Evolutionary conservation across 768 basidiomycete species (phyloP).

Genomic region (Chalciporus piperatus): DNA sequence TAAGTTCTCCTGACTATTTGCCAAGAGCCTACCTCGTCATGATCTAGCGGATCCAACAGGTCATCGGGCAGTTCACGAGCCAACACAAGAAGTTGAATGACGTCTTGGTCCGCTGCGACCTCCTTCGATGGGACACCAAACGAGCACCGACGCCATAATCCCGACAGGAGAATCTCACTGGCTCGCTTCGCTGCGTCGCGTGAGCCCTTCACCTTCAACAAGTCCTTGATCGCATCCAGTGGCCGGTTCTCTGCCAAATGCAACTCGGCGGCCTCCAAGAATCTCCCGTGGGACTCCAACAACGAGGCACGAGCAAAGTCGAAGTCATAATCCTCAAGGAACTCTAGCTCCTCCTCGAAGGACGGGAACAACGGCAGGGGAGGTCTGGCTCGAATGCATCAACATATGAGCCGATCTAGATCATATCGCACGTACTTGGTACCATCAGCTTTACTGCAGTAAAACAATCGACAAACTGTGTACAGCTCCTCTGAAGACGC

Average conservation of each 20-base stretch:
- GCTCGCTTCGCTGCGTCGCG: slow-evolving; percentile 34
- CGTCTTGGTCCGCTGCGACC: background rate
- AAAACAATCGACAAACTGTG: slow-evolving; percentile 45
- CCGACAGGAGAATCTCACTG: slow-evolving; percentile 37
- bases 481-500: slow-evolving; percentile 37
- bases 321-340: slow-evolving; percentile 52
- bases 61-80: slow-evolving; percentile 13
- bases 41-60: slow-evolving; percentile 2
- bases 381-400: slow-evolving; percentile 34
- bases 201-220: slow-evolving; percentile 36
- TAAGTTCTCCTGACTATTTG: background rate
- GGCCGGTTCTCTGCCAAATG: slow-evolving; percentile 47
- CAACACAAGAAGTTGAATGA: slow-evolving; percentile 26
- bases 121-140: slow-evolving; percentile 32
- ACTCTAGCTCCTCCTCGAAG: slow-evolving; percentile 53
- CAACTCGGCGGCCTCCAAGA: slow-evolving; percentile 50
- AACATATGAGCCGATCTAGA: background rate
- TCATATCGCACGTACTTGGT: slow-evolving; percentile 14
- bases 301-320: slow-evolving; percentile 47
- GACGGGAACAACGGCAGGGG: slow-evolving; percentile 48
- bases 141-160: slow-evolving; percentile 45
- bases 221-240: slow-evolving; percentile 44
- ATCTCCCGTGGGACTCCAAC: slow-evolving; percentile 41
- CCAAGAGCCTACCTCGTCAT: slow-evolving; percentile 14
- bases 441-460: slow-evolving; percentile 32